Conservation (phyloP, 176 grass and related monocot genomes). For the Oryza glaberrima region DNA sequence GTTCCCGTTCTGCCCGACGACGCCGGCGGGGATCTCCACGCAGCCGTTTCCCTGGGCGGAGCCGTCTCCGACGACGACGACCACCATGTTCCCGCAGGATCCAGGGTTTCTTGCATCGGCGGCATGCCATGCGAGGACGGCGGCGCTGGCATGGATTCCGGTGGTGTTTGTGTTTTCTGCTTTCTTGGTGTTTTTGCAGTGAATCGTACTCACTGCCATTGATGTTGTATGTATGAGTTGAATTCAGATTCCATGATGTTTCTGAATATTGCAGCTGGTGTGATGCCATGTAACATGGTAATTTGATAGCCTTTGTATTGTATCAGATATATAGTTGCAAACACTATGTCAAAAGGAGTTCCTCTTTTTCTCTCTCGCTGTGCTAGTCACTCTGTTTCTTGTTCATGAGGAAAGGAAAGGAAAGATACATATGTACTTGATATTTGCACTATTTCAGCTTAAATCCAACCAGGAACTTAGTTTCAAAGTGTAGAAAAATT, state of each 20-base stretch:
- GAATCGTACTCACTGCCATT: not conserved
- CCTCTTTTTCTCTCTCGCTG: too few species aligned
- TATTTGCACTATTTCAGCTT: not conserved
- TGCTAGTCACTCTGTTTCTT: not conserved
- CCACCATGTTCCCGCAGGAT: conserved; percentile 40
- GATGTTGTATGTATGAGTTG: not conserved
- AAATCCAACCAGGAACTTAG: too few species aligned
- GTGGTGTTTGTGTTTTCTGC: conserved; percentile 21
- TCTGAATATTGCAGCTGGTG: not conserved
- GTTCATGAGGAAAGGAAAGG: not conserved
- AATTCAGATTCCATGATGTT: not conserved
- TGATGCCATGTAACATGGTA: not conserved
- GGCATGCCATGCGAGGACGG: not conserved
- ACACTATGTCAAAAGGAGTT: not conserved
- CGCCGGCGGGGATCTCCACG: conserved; percentile 12
- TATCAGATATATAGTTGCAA: not conserved
- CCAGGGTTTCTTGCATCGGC: conserved; percentile 45
- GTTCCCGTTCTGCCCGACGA: conserved; percentile 53
- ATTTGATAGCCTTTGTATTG: not conserved
- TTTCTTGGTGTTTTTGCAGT: conserved; percentile 40
- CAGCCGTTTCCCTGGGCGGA: conserved; percentile 51
- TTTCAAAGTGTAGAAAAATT: too few species aligned
- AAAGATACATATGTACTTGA: not conserved
- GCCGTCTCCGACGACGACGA: not conserved
- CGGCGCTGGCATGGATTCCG: conserved; percentile 6